Base-by-base conservation (phyloP, 2,329 filamentous ascomycete species). In the Hymenoscyphus linearis region DNA sequence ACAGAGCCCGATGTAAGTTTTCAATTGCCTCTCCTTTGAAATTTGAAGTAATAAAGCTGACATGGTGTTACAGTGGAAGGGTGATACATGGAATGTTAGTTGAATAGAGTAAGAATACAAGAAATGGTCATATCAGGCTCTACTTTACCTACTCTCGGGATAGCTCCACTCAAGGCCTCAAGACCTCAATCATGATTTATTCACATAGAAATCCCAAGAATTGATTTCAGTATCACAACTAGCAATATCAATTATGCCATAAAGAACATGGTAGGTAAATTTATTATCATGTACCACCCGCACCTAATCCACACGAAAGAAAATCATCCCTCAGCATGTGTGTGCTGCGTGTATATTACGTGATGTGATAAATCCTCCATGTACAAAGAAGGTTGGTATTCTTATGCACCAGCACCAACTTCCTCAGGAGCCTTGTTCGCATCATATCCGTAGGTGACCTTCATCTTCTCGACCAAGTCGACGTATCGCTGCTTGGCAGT, bases 401-500 rank as follows among this genome's bases (percentile, higher is more conserved):
- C 40, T 22, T 12, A 22, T 47, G n/a, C 40, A 47, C 40, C n/a
- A 9, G 40, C 40, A 36, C 73, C 73, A 64, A 87, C 82, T 57
- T 79, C 73, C 79, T 87, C 85, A 68, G 85, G 83, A 65, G 70
- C 76, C 82, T 87, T 87, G 76, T 82, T 79, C 64, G 78, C 80
- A 73, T 90, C 84, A 75, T 80, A 89, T 62, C 87, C 88, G 76
- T 87, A 84, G 74, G 83, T 83, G 63, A 71, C 76, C 83, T 95
- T 91, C 72, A 96, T 76, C 71, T 79, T 75, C 76, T 91, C 85
- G 66, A 95, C 85, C 64, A 88, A 78, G 68, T 81, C 79, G 70
- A 96, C 83, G 77, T 96, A 97, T 72, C 83, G 79, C 74, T 85
- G 80, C 83, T 96, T 88, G 22, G 92, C 92, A 66, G 86, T 76